phyloP scores from a whole-genome alignment of 1,284 basidiomycete genomes.

The Cutaneotrichosporon cutaneum region DNA sequence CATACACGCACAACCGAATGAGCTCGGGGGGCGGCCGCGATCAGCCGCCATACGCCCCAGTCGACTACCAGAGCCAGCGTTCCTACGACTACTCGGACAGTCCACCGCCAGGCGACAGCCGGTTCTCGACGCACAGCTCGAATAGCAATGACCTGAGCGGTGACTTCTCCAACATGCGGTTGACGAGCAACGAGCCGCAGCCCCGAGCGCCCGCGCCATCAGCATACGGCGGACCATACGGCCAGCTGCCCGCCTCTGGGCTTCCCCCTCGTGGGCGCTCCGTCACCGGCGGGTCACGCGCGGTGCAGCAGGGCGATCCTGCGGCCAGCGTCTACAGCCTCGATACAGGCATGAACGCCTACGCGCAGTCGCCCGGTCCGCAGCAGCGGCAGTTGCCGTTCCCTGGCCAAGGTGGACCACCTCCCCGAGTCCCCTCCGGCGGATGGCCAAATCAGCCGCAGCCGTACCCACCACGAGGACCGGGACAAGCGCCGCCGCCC shows the following conservation, averaged over 20 bases:
- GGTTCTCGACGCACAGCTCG: constrained; percentile 1
- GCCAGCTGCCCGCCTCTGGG: neutral
- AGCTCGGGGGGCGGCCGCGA: neutral
- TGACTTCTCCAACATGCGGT: constrained; percentile 35
- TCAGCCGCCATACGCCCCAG: constrained; percentile 40
- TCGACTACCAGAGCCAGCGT: constrained; percentile 36
- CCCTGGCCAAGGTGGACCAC: constrained; percentile 9
- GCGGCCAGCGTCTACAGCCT: constrained; percentile 50
- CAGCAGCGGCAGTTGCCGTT: constrained; percentile 5
- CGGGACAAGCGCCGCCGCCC: constrained; percentile 13
- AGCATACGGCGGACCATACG: neutral
- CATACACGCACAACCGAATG: neutral
- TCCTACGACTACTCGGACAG: constrained; percentile 14
- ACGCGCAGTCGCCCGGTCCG: constrained; percentile 18
- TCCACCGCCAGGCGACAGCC: neutral
- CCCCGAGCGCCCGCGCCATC: constrained; percentile 8
- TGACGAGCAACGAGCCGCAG: constrained; percentile 24
- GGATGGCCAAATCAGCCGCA: constrained; percentile 22
- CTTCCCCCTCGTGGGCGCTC: constrained; percentile 19
- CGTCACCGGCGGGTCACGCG: constrained; percentile 28
- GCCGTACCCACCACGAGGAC: constrained; percentile 35
- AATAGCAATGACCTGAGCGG: constrained; percentile 32
- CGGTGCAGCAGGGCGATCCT: constrained; percentile 26
- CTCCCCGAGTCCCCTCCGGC: constrained; percentile 1
- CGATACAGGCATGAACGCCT: constrained; percentile 49